A percentile compares a stretch with the other conserved stretches of the same genome.
phyloP scores from a whole-genome alignment of 2,329 filamentous ascomycete species.

The Helotiales sp. region DNA sequence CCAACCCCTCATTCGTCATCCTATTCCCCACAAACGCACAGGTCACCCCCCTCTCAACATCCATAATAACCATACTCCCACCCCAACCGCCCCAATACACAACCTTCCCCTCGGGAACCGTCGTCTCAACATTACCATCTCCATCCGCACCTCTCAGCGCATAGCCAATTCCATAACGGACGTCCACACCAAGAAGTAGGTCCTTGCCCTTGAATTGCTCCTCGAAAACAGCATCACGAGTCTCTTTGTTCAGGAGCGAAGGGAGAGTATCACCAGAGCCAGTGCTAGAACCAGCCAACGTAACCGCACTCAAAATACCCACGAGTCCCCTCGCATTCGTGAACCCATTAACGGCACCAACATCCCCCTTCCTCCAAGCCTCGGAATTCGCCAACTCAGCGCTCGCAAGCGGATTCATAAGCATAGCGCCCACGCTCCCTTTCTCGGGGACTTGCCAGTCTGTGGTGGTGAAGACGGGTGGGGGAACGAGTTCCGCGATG shows the following conservation, averaged over 20 bases:
- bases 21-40: neutral
- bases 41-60: neutral
- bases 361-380: neutral
- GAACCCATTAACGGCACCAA: neutral
- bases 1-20: neutral
- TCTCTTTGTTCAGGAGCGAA: neutral
- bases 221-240: neutral
- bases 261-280: neutral
- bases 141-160: neutral
- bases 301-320: neutral
- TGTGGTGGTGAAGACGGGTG: neutral
- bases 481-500: neutral
- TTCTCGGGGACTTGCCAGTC: neutral
- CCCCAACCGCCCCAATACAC: neutral
- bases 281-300: neutral
- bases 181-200: neutral
- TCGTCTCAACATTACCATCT: neutral
- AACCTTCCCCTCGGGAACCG: neutral
- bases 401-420: neutral
- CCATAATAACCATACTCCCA: slow-evolving; percentile 1
- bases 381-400: neutral
- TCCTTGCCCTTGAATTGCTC: neutral
- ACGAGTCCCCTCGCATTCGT: neutral
- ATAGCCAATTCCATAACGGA: neutral
- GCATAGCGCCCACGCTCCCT: neutral